Conservation (phyloP, 1,139 yeast species). For the Dujonia santamariae region DNA sequence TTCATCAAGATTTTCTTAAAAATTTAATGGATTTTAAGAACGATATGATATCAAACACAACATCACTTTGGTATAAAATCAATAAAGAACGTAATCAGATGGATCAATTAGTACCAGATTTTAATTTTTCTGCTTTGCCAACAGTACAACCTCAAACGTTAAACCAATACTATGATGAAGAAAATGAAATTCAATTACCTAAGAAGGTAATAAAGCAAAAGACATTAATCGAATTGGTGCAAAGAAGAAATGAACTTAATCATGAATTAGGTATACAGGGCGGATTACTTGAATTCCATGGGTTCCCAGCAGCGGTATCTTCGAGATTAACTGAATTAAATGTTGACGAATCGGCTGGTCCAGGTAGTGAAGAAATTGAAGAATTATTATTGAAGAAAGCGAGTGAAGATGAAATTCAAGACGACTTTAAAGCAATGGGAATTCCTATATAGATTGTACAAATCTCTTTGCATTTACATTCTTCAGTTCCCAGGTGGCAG, state of each 20-base stretch:
- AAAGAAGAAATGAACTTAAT: conserved; percentile 51
- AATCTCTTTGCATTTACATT: neutral
- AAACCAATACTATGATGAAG: conserved; percentile 5
- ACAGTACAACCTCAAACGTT: conserved; percentile 11
- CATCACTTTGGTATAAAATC: conserved; percentile 88
- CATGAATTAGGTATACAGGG: conserved; percentile 56
- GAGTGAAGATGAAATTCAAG: conserved; percentile 58
- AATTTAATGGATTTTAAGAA: conserved; percentile 66
- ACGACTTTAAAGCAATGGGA: conserved; percentile 56
- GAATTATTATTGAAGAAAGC: conserved; percentile 49
- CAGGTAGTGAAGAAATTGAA: conserved; percentile 8
- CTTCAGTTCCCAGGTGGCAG: too few species aligned
- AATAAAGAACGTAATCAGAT: conserved; percentile 84
- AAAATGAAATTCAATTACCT: conserved; percentile 18
- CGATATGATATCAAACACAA: conserved; percentile 66
- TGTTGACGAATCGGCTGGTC: conserved; percentile 14
- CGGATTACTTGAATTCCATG: conserved; percentile 56
- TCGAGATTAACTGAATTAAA: conserved; percentile 22
- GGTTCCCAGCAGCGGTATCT: conserved; percentile 67
- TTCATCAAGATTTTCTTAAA: conserved; percentile 82
- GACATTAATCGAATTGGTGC: conserved; percentile 44
- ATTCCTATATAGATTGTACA: conserved; percentile 23
- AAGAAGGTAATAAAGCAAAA: conserved; percentile 38
- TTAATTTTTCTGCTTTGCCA: conserved; percentile 35
- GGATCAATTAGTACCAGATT: conserved; percentile 64